Evolutionary conservation across 208 protist genomes (phyloP).

Genomic region (Trypanosoma avium): DNA sequence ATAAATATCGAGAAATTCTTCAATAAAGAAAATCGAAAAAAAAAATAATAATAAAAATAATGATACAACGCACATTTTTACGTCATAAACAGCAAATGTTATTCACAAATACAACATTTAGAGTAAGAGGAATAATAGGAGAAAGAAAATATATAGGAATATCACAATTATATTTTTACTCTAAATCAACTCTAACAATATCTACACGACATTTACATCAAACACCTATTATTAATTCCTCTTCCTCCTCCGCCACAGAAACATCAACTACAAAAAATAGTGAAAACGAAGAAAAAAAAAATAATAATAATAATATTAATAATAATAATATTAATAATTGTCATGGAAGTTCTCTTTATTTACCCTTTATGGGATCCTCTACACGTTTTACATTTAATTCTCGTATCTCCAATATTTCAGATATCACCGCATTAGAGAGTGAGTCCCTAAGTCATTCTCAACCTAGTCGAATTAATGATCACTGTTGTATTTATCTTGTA

Average conservation of each 20-base stretch:
- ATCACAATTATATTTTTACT: too few relatives aligned
- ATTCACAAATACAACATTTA: too few relatives aligned
- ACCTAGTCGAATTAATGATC: constrained; percentile 61
- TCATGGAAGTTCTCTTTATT: constrained; percentile 31
- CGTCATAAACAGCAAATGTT: too few relatives aligned
- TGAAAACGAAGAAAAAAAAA: not conserved
- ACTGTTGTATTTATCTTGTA: constrained; percentile 67
- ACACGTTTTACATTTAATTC: constrained; percentile 48
- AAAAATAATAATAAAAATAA: too few relatives aligned
- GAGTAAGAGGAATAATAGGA: too few relatives aligned
- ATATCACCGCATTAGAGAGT: constrained; percentile 50
- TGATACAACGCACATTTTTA: too few relatives aligned
- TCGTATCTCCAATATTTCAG: constrained; percentile 23
- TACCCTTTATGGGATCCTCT: constrained; percentile 65
- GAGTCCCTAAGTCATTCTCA: constrained; percentile 58
- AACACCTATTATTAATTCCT: too few relatives aligned
- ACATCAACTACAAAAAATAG: not conserved
- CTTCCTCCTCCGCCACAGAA: too few relatives aligned
- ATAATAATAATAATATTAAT: not conserved
- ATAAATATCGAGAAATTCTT: too few relatives aligned
- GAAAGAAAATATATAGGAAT: too few relatives aligned
- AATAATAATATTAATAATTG: not conserved
- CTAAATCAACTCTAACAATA: not conserved
- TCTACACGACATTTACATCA: not conserved
- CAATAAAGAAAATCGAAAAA: too few relatives aligned